These are phyloP conservation scores for Parathielavia hyrcaniae DNA, from an alignment of 495 filamentous ascomycete genomes.

Conservation along the genomic window DNA sequence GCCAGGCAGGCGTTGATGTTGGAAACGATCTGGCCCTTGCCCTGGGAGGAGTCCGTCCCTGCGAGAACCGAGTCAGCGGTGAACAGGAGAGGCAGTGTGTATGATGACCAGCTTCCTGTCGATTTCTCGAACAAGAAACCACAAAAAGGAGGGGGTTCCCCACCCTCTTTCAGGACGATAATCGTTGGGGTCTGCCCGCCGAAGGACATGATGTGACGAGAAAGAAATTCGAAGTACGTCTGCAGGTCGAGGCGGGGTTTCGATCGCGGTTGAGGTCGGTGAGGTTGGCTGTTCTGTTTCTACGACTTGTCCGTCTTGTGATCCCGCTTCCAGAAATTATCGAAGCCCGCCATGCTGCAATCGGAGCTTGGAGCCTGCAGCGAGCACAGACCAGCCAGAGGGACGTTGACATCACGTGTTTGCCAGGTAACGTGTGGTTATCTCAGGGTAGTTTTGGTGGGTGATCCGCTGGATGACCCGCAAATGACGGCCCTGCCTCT, in stretches of 20 bases:
- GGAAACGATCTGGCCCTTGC: constrained; percentile 92
- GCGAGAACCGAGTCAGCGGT: constrained; percentile 27
- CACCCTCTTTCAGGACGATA: constrained; percentile 95
- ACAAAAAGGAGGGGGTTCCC: constrained; percentile 42
- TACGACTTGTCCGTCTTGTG: not conserved
- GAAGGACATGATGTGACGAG: constrained; percentile 68
- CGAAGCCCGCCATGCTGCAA: too few relatives aligned
- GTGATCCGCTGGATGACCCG: too few relatives aligned
- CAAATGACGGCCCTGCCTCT: too few relatives aligned
- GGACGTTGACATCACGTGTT: too few relatives aligned
- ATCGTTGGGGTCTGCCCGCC: constrained; percentile 98
- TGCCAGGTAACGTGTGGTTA: too few relatives aligned
- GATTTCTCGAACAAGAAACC: too few relatives aligned
- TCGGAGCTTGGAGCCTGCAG: too few relatives aligned
- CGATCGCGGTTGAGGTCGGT: constrained; percentile 1
- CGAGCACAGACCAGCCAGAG: too few relatives aligned
- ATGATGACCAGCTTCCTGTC: too few relatives aligned
- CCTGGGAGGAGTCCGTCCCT: constrained; percentile 97
- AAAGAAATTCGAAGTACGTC: constrained; percentile 4
- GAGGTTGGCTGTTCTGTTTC: constrained; percentile 4
- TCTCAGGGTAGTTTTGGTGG: too few relatives aligned
- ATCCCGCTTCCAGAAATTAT: not conserved
- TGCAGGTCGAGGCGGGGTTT: constrained; percentile 16
- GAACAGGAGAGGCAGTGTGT: constrained; percentile 15
- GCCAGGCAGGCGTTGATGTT: constrained; percentile 98